Conservation (phyloP, 1,139 yeast genomes). For the Candida gigantensis region DNA sequence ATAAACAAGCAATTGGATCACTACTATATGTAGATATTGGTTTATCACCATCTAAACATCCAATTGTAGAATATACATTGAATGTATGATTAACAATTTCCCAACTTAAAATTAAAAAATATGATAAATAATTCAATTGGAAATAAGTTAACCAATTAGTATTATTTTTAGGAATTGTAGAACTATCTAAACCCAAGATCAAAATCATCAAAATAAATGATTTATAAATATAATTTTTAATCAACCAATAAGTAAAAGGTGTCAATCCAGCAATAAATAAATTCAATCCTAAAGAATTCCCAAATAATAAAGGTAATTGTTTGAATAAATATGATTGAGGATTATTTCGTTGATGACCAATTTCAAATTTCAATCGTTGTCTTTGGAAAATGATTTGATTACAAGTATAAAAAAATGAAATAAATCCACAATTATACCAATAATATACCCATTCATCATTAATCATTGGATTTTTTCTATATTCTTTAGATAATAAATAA, state of each 20-base stretch:
- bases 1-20: conserved; percentile 72
- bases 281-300: conserved; percentile 39
- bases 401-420: conserved; percentile 51
- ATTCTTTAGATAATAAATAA: conserved; percentile 46
- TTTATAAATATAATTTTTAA: conserved; percentile 49
- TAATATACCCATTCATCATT: conserved; percentile 64
- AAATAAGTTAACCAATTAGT: conserved; percentile 39
- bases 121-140: conserved; percentile 38
- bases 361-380: conserved; percentile 56
- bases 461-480: conserved; percentile 52
- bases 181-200: conserved; percentile 37
- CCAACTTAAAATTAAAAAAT: conserved; percentile 51
- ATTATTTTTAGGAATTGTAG: conserved; percentile 30
- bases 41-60: conserved; percentile 76
- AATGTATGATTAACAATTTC: conserved; percentile 64
- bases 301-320: conserved; percentile 32
- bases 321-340: conserved; percentile 41
- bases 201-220: conserved; percentile 25
- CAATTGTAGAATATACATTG: conserved; percentile 74
- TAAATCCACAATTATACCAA: conserved; percentile 39
- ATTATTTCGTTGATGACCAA: conserved; percentile 42
- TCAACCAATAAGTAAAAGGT: conserved; percentile 50
- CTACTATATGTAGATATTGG: conserved; percentile 67
- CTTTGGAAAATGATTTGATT: conserved; percentile 61
- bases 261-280: conserved; percentile 27